Conservation (phyloP, 2,329 filamentous ascomycete species). For the Zasmidium angulare region DNA sequence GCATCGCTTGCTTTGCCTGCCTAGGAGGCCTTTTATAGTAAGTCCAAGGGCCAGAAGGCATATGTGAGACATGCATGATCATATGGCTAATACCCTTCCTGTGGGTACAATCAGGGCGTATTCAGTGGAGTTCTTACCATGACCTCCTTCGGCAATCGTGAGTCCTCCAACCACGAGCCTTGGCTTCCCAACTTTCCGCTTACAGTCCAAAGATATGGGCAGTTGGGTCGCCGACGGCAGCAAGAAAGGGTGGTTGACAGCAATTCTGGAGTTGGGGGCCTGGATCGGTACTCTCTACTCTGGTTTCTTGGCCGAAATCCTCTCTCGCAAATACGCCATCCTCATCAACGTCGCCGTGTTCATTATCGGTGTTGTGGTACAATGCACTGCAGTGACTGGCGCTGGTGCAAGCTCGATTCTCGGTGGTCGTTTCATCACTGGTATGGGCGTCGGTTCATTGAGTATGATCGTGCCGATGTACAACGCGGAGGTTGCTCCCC, state of each 20-base stretch:
- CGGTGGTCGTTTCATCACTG: conserved; percentile 69
- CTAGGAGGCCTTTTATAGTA: conserved; percentile 54
- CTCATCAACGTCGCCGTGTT: conserved; percentile 67
- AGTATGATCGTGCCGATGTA: conserved; percentile 59
- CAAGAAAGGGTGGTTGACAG: conserved; percentile 50
- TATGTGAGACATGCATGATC: too few relatives aligned
- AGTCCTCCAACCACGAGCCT: conserved; percentile 11
- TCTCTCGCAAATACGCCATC: conserved; percentile 65
- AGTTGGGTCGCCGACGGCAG: conserved; percentile 37
- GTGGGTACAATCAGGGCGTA: conserved; percentile 75
- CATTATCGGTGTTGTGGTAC: conserved; percentile 68
- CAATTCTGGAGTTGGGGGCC: conserved; percentile 73
- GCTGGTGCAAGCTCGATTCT: conserved; percentile 62
- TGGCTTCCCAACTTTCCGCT: too few relatives aligned
- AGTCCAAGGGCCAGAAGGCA: too few relatives aligned
- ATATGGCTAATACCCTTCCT: too few relatives aligned
- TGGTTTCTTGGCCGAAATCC: conserved; percentile 68
- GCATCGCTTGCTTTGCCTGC: conserved; percentile 55
- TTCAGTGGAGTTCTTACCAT: conserved; percentile 67
- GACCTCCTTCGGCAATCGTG: conserved; percentile 45
- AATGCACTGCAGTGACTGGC: conserved; percentile 58
- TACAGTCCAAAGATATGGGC: conserved; percentile 41
- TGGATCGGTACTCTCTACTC: conserved; percentile 73
- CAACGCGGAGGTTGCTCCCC: conserved; percentile 52
- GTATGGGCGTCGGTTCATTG: conserved; percentile 66